phyloP scores from a whole-genome alignment of 768 basidiomycete species.

The Multifurca ochricompacta region DNA sequence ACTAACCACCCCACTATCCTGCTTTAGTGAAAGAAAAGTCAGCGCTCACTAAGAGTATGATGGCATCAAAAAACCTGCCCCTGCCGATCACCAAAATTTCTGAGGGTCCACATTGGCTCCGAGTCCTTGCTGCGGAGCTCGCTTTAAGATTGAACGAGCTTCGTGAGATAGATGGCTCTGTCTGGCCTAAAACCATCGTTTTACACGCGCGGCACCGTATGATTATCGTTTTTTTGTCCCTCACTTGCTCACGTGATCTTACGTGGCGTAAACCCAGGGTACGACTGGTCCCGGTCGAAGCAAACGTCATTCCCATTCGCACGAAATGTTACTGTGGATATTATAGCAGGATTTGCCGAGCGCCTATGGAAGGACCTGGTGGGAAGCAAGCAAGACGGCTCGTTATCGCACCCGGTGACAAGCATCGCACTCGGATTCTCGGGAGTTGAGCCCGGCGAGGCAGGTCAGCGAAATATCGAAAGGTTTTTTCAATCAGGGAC shows the following conservation, averaged over 20 bases:
- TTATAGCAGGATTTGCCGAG: conserved; percentile 66
- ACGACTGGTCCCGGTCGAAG: conserved; percentile 37
- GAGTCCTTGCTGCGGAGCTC: conserved; percentile 85
- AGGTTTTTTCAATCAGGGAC: conserved; percentile 58
- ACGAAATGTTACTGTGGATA: conserved; percentile 62
- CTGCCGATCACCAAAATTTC: conserved; percentile 62
- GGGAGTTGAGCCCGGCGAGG: conserved; percentile 65
- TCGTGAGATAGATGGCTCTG: conserved; percentile 55
- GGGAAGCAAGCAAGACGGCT: conserved; percentile 34
- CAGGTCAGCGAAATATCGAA: conserved; percentile 82
- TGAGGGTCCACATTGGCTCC: conserved; percentile 86
- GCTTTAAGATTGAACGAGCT: conserved; percentile 79
- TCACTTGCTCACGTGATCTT: not conserved
- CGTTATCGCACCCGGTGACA: conserved; percentile 53
- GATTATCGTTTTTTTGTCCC: not conserved
- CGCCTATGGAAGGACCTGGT: conserved; percentile 84
- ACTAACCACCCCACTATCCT: not conserved
- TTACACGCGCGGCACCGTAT: conserved; percentile 68
- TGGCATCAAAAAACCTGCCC: conserved; percentile 91
- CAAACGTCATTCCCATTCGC: conserved; percentile 86
- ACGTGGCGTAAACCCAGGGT: not conserved
- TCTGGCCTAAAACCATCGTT: conserved; percentile 92
- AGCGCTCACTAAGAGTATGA: conserved; percentile 80
- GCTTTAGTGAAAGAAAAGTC: conserved; percentile 76
- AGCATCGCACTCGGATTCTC: conserved; percentile 67